phyloP scores from a whole-genome alignment of 371 early-diverging fungal species.

The Mortierella sp. region DNA sequence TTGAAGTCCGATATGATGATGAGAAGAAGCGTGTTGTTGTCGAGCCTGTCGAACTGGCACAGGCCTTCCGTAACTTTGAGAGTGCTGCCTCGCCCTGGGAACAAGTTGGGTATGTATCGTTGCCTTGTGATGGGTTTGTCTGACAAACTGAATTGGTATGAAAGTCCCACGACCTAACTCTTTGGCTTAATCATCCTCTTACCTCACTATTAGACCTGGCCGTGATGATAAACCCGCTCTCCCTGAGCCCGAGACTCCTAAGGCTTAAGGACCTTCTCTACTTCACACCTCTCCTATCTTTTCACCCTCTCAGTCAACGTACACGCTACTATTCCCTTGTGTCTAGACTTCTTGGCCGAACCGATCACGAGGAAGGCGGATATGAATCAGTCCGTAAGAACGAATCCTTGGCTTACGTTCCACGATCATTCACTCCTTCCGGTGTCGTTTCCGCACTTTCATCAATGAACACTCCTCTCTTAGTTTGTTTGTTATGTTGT shows the following conservation, averaged over 20 bases:
- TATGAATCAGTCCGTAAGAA: neutral
- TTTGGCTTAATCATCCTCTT: neutral
- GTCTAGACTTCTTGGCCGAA: constrained; percentile 13
- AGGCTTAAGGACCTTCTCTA: constrained; percentile 31
- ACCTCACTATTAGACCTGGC: constrained; percentile 31
- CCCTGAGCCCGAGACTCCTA: constrained; percentile 51
- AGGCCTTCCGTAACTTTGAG: constrained; percentile 96
- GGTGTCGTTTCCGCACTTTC: too few relatives aligned
- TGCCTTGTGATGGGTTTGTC: constrained; percentile 17
- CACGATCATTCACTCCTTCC: too few relatives aligned
- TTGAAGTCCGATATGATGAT: constrained; percentile 96
- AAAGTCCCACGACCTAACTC: neutral
- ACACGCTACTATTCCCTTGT: constrained; percentile 8
- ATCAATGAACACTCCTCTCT: constrained; percentile 1
- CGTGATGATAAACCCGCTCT: constrained; percentile 56
- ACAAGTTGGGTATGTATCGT: constrained; percentile 68
- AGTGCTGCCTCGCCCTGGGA: constrained; percentile 90
- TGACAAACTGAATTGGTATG: neutral
- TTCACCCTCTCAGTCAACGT: constrained; percentile 8
- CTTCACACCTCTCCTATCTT: neutral
- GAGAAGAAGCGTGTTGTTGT: constrained; percentile 96
- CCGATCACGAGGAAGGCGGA: neutral
- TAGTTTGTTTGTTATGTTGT: neutral
- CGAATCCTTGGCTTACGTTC: neutral
- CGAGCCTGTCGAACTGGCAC: constrained; percentile 96